Evolutionary conservation across 148 eudicot species (phyloP), one percentile per base, ranked within the genome.

Genomic region (Persicaria maculosa): DNA sequence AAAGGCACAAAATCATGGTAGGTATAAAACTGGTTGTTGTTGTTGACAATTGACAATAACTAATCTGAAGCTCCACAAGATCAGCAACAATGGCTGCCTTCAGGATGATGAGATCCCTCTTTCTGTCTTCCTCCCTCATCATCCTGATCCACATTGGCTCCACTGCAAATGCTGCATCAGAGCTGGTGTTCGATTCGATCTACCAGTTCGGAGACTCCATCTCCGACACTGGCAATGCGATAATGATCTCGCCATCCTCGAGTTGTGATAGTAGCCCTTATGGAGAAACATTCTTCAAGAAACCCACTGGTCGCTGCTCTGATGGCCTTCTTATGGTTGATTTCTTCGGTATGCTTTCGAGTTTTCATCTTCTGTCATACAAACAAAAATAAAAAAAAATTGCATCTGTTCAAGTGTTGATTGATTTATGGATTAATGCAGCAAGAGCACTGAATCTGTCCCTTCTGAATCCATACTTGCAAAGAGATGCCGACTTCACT

Each of bases 121-220:
- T 62, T 31, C 5, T 25, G 5, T 25, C 68, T 3, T 62, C 68
- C 10, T 7, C 31, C 1, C 19, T 65, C 47, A 14, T 40, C 19
- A 40, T 65, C 70, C 12, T 43, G 40, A 31, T 31, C 70, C 19
- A 65, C 70, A 40, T 65, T 65, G 46, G 46, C 70, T 65, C 70
- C 70, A 12, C 15, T 3, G 1, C n/a, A 65, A 62, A 62, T 17
- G 61, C 44, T 62, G 68, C 68, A 25, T 40, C 70, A 65, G 70
- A 65, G 17, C 44, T 43, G 10, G 19, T n/a, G 25, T 45, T 71
- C 6, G 73, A 71, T 46, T 71, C 73, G 17, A 71, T 71, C 2
- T 45, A 45, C 53, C 73, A 71, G 54, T 71, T 71, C 8, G 73
- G 73, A 45, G 73, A 71, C n/a, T 71, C 73, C 31, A 6, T 71